Base-by-base conservation (phyloP, 2,329 filamentous ascomycete genomes). In the Aureobasidium sp. region DNA sequence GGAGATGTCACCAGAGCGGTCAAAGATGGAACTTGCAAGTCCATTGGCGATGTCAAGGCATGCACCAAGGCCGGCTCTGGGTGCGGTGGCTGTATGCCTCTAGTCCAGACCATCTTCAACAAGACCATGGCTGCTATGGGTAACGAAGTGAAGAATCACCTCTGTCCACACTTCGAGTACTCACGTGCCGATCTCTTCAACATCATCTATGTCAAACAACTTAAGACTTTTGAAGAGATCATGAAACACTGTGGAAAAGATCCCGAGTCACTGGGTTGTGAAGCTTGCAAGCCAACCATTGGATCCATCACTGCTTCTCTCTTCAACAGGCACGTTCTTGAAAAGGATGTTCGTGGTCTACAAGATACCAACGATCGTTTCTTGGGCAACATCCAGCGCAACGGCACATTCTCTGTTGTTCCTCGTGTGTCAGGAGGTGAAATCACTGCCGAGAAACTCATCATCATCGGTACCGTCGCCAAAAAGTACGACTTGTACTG, bases 41-140 rank as follows among this genome's bases (percentile, higher is more conserved):
- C 87, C 27, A 82, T 95, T 46, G 86, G 85, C 57, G 87, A 93
- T 59, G 81, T 96, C 69, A 96, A 96, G 74, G 83, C 87, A 1
- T 95, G 90, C 77, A 96, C 91, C 17, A 96, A 96, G 72, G 90
- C 90, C 19, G 91, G 91, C 42, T 95, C 89, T 0, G 91, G 91
- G 2, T 96, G 91, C 69, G 91, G 90, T 65, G 91, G 91, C 8
- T 96, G 91, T 70, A 85, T 96, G 82, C 90, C 91, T 6, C 81
- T 96, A 5, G 88, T 95, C 2, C 89, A 90, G 60, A 87, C 85
- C 65, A 95, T 96, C 69, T 95, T 95, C 82, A 94, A 92, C 79
- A 87, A 86, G 71, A 87, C 90, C 31, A 92, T 96, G 89, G 79
- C 84, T 49, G 84, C 84, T 11, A 88, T 94, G 85, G 91, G 91